Evolutionary conservation across 1,284 basidiomycete genomes (phyloP).

Genomic region (Cystobasidiaceae sp.): DNA sequence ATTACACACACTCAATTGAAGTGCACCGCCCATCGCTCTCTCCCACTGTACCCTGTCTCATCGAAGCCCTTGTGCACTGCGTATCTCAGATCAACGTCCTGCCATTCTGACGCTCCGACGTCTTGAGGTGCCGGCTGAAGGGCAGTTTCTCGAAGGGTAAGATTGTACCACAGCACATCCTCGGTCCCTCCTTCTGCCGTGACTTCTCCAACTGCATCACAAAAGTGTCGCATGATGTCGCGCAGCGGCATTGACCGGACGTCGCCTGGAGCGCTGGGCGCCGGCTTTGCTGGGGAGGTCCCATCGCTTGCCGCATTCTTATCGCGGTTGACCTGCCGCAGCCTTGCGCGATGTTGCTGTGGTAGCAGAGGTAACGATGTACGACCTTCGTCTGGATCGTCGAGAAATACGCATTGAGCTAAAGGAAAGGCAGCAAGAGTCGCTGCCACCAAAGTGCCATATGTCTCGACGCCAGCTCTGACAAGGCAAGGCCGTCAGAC

Average conservation of each 20-base stretch:
- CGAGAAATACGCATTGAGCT: constrained; percentile 18
- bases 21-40: constrained; percentile 10
- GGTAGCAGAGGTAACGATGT: constrained; percentile 9
- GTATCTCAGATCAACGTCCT: constrained; percentile 4
- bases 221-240: constrained; percentile 19
- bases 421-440: constrained; percentile 4
- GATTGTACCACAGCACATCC: constrained; percentile 17
- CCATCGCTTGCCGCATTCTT: neutral
- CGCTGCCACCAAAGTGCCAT: constrained; percentile 7
- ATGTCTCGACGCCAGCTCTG: constrained; percentile 23
- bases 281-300: neutral
- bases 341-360: neutral
- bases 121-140: neutral
- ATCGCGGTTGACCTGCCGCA: neutral
- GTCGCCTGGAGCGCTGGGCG: neutral
- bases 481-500: neutral
- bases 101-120: neutral
- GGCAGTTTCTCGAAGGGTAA: neutral
- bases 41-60: constrained; percentile 20
- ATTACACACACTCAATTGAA: neutral
- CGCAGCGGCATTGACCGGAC: neutral
- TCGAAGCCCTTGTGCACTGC: constrained; percentile 13
- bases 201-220: constrained; percentile 12
- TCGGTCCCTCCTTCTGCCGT: constrained; percentile 7
- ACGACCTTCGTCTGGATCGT: constrained; percentile 7